Conservation (phyloP, 2,329 filamentous ascomycete genomes). For the Cordyceps tenuipes region DNA sequence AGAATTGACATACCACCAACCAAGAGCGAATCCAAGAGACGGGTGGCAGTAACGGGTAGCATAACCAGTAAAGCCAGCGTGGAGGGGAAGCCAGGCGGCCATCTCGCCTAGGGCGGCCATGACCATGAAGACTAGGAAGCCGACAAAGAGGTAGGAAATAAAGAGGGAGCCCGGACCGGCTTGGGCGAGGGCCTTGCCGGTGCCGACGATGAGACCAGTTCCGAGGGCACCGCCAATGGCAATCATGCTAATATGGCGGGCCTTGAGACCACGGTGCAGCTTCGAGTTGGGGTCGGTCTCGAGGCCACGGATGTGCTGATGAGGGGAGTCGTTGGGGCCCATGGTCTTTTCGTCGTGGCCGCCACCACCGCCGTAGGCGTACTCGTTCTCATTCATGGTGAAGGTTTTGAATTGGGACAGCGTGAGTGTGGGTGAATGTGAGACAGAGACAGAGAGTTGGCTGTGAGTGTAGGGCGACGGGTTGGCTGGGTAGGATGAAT, state of each 20-base stretch:
- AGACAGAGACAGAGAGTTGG: background rate
- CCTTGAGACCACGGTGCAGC: slow-evolving; percentile 45
- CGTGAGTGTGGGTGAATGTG: background rate
- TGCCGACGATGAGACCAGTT: slow-evolving; percentile 67
- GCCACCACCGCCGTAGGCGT: background rate
- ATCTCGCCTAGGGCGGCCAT: slow-evolving; percentile 80
- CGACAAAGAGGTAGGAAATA: slow-evolving; percentile 62
- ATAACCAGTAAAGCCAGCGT: slow-evolving; percentile 74
- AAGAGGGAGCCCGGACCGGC: slow-evolving; percentile 58
- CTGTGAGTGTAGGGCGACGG: background rate
- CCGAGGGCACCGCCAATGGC: slow-evolving; percentile 69
- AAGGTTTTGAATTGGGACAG: background rate
- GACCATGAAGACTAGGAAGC: slow-evolving; percentile 67
- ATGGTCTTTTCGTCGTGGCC: slow-evolving; percentile 6
- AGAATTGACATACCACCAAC: slow-evolving; percentile 50
- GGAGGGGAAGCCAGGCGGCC: slow-evolving; percentile 72
- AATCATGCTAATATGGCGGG: slow-evolving; percentile 50
- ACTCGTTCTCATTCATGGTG: slow-evolving; percentile 12
- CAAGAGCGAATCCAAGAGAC: slow-evolving; percentile 70
- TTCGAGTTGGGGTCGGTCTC: slow-evolving; percentile 41
- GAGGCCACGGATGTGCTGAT: slow-evolving; percentile 35
- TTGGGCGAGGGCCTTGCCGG: slow-evolving; percentile 44
- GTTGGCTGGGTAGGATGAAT: no score
- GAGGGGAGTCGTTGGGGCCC: slow-evolving; percentile 19
- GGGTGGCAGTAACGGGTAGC: slow-evolving; percentile 72